Percentiles rank a stretch among this genome's conserved stretches.
These are phyloP conservation scores for Hypoxylon sp. DNA, from an alignment of 2,329 filamentous ascomycete species.

Conservation along the genomic window DNA sequence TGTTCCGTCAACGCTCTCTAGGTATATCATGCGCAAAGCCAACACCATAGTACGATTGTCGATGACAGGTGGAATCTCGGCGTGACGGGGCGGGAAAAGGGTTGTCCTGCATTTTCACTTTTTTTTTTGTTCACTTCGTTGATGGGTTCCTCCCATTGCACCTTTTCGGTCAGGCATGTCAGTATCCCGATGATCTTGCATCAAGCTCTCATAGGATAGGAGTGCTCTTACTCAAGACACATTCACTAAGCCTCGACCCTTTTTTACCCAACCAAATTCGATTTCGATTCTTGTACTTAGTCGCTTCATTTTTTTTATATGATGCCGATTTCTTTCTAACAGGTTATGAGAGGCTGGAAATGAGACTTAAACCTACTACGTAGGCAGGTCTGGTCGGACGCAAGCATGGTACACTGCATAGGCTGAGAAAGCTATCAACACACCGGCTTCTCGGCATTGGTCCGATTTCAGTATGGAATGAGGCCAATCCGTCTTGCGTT, in stretches of 20 bases:
- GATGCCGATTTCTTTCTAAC: conserved; percentile 36
- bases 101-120: conserved; percentile 32
- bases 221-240: conserved; percentile 31
- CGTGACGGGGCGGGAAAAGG: conserved; percentile 40
- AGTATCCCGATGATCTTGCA: conserved; percentile 16
- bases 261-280: conserved; percentile 44
- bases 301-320: conserved; percentile 42
- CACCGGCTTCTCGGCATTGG: conserved; percentile 7
- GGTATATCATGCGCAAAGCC: conserved; percentile 27
- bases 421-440: conserved; percentile 5
- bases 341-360: conserved; percentile 19
- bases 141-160: conserved; percentile 41
- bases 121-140: conserved; percentile 50
- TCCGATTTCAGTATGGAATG: conserved; percentile 11
- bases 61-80: conserved; percentile 45
- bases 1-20: conserved; percentile 19
- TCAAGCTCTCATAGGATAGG: conserved; percentile 24
- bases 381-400: conserved; percentile 12
- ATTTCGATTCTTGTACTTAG: conserved; percentile 52
- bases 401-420: conserved; percentile 2
- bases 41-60: conserved; percentile 37
- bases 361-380: conserved; percentile 8
- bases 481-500: conserved; percentile 20
- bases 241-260: conserved; percentile 43
- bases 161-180: conserved; percentile 34